These are phyloP conservation scores for Chloris gayana DNA, from an alignment of 176 grass and related monocot genomes.

Conservation along the genomic window DNA sequence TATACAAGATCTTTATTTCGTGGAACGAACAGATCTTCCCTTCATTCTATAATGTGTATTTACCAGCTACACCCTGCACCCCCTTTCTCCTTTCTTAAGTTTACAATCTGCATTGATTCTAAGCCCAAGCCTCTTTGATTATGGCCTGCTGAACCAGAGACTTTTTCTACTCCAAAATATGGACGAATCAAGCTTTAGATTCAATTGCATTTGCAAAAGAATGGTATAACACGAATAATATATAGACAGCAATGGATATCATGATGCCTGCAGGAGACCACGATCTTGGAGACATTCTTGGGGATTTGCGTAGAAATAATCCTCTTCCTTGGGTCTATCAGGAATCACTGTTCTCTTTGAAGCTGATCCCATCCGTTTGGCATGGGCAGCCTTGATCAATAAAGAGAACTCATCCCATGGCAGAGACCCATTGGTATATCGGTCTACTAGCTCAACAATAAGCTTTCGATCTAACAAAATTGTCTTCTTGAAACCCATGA, in stretches of 20 bases:
- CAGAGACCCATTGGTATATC: slow-evolving; percentile 68
- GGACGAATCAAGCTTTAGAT: slow-evolving; percentile 4
- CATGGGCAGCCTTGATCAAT: slow-evolving; percentile 72
- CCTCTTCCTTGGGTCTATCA: slow-evolving; percentile 93
- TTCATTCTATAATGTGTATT: slow-evolving; percentile 59
- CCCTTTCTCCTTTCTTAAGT: slow-evolving; percentile 17
- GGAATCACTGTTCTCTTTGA: slow-evolving; percentile 66
- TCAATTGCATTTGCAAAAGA: slow-evolving; percentile 37
- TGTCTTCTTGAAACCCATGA: slow-evolving; percentile 89
- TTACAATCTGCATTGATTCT: slow-evolving; percentile 17
- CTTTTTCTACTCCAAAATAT: slow-evolving; percentile 30
- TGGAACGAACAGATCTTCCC: slow-evolving; percentile 42
- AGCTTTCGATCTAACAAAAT: slow-evolving; percentile 76
- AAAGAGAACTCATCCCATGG: slow-evolving; percentile 87
- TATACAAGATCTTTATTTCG: slow-evolving; percentile 66
- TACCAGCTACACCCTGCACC: slow-evolving; percentile 48
- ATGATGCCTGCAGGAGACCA: slow-evolving; percentile 40
- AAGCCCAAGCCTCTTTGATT: neutral
- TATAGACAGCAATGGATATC: slow-evolving; percentile 40
- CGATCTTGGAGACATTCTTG: slow-evolving; percentile 74
- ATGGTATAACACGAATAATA: slow-evolving; percentile 35
- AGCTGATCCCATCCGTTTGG: slow-evolving; percentile 73
- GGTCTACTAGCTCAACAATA: slow-evolving; percentile 78
- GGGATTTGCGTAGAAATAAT: slow-evolving; percentile 95
- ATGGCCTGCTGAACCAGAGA: neutral